Evolutionary conservation across 805 yeast species (phyloP).

Genomic region (Saccharomycopsis capsularis): DNA sequence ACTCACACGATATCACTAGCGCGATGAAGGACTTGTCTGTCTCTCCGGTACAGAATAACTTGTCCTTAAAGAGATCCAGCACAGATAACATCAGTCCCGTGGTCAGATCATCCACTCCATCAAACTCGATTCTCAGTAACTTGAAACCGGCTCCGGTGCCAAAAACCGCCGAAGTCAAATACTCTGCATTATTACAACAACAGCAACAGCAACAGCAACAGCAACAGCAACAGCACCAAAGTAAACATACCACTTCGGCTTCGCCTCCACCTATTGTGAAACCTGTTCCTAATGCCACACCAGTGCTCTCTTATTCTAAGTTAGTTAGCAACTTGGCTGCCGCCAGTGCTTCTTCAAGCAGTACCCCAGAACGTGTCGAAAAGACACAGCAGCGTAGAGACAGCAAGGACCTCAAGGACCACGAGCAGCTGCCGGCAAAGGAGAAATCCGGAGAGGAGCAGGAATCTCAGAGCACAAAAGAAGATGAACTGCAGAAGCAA

Average conservation of each 20-base stretch:
- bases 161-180: constrained; percentile 45
- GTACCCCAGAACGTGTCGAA: constrained; percentile 1
- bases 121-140: constrained; percentile 22
- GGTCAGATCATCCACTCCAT: constrained; percentile 10
- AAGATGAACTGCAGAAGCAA: no score
- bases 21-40: constrained; percentile 12
- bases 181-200: constrained; percentile 35
- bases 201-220: constrained; percentile 7
- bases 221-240: constrained; percentile 23
- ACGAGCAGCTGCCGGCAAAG: no score
- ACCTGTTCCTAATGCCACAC: constrained; percentile 15
- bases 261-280: constrained; percentile 14
- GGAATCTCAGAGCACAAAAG: constrained; percentile 12
- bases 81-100: constrained; percentile 8
- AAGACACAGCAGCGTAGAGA: constrained; percentile 17
- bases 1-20: not conserved
- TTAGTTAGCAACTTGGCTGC: constrained; percentile 27
- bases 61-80: constrained; percentile 25
- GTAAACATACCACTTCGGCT: constrained; percentile 22
- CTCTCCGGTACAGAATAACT: not conserved
- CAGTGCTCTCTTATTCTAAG: constrained; percentile 26
- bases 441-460: constrained; percentile 21
- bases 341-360: constrained; percentile 24
- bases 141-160: constrained; percentile 53
- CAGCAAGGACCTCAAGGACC: constrained; percentile 12